Conservation (phyloP, 805 yeast species). For the Metschnikowia santaceciliae region DNA sequence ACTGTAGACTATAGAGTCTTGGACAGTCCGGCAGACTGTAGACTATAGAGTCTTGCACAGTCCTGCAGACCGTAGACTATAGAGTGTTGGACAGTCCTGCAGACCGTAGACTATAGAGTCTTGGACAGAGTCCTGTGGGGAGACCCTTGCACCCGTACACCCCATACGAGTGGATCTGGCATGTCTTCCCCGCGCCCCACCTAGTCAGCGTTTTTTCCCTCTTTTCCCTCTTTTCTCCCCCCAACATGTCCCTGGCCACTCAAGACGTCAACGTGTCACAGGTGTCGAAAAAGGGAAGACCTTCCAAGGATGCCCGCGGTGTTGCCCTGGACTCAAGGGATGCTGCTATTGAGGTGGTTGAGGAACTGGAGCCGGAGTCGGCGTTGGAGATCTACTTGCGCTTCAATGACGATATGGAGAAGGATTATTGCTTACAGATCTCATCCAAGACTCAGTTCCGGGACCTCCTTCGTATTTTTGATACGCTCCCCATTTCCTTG, state of each 20-base stretch:
- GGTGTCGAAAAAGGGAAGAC: not conserved
- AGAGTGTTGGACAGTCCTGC: too few species aligned
- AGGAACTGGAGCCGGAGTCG: conserved; percentile 7
- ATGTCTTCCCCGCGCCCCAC: not conserved
- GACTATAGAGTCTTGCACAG: too few species aligned
- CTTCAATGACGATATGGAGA: conserved; percentile 77
- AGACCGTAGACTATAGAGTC: too few species aligned
- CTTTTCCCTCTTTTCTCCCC: not conserved
- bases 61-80: too few species aligned
- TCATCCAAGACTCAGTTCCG: conserved; percentile 54
- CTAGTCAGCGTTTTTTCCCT: not conserved
- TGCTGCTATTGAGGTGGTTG: conserved; percentile 4
- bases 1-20: too few species aligned
- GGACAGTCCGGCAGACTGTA: too few species aligned
- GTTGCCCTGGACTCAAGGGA: not conserved
- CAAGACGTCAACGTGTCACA: conserved; percentile 4
- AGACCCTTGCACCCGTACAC: too few species aligned
- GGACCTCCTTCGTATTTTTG: conserved; percentile 59
- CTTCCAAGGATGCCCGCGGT: not conserved
- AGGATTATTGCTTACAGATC: conserved; percentile 87
- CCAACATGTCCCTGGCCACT: conserved; percentile 1
- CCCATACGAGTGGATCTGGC: too few species aligned
- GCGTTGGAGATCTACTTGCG: conserved; percentile 61
- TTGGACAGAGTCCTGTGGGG: too few species aligned
- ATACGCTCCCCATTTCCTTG: conserved; percentile 64